phyloP scores from a whole-genome alignment of 2,329 filamentous ascomycete species.

The Dactylonectria macrodidyma region DNA sequence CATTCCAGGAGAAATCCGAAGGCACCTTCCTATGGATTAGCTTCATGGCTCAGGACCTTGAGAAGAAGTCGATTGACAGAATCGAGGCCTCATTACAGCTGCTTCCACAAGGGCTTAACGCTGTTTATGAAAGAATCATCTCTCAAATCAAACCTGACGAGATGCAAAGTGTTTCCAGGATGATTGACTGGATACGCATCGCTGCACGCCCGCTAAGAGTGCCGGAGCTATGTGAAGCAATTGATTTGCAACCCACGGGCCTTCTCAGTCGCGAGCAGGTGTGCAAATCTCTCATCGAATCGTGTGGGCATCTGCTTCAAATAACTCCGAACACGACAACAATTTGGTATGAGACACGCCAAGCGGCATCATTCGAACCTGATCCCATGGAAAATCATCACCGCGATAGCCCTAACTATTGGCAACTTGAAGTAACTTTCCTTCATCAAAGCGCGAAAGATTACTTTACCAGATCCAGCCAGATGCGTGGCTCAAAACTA shows the following conservation, averaged over 20 bases:
- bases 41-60: constrained; percentile 33
- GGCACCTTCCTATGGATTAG: constrained; percentile 35
- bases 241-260: neutral
- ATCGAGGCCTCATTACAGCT: constrained; percentile 15
- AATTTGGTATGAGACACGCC: no score
- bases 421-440: constrained; percentile 7
- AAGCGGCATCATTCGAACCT: no score
- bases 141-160: neutral
- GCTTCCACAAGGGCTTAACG: constrained; percentile 27
- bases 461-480: no score
- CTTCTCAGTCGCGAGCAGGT: constrained; percentile 8
- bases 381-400: no score
- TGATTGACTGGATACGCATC: constrained; percentile 27
- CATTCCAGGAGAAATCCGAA: constrained; percentile 16
- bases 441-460: constrained; percentile 29
- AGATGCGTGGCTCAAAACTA: no score
- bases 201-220: neutral
- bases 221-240: constrained; percentile 28
- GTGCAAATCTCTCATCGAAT: constrained; percentile 16
- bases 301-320: constrained; percentile 31
- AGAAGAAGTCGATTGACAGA: neutral
- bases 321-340: neutral
- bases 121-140: constrained; percentile 28
- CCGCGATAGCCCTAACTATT: neutral
- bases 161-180: neutral